Base-by-base conservation (phyloP, 2,329 filamentous ascomycete genomes). In the Talaromyces funiculosus region DNA sequence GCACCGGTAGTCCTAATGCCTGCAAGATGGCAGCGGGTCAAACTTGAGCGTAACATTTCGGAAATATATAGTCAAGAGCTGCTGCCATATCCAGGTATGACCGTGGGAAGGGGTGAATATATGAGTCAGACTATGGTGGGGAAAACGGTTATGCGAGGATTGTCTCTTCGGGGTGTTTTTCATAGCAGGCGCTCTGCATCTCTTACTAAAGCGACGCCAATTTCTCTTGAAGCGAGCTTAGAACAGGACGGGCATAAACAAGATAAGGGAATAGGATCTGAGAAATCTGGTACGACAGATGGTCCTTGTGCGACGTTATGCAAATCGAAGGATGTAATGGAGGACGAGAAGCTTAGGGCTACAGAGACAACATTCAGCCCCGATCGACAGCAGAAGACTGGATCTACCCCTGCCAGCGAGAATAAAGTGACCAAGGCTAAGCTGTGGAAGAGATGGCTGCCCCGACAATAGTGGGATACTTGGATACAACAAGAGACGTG, bases 41-140 rank as follows among this genome's bases (percentile, higher is more conserved):
- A 90, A 10, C 78, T 97, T 2, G 93, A 97, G 71, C 80, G 82
- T 42, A 75, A 87, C 18, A 78, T 97, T 22, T 79, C 84, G 16
- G 90, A 96, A 64, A 85, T 96, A 1, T 97, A 92, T 88, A 95
- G 89, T 14, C 86, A 87, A 55, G 89, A 95, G 60, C 74, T 85
- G 18, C 76, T 97, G 43, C 91, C 92, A 0, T 94, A 89, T 69
- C 91, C 92, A 16, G 91, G 91, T 1, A 92, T 96, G 84, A 84
- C 83, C 33, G 80, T 74, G 73, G 86, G 77, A 73, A 84, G 72
- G 73, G 85, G 77, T 77, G 89, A 96, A 67, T 85, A 89, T 68
- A 78, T 90, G 51, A 90, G 92, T 12, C 91, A 90, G 37, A 90
- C 90, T 0, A 85, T 96, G 69, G 96, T 96, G 78, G 43, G 54